phyloP scores from a whole-genome alignment of 805 yeast species.

The Yamadazyma nakazawae region DNA sequence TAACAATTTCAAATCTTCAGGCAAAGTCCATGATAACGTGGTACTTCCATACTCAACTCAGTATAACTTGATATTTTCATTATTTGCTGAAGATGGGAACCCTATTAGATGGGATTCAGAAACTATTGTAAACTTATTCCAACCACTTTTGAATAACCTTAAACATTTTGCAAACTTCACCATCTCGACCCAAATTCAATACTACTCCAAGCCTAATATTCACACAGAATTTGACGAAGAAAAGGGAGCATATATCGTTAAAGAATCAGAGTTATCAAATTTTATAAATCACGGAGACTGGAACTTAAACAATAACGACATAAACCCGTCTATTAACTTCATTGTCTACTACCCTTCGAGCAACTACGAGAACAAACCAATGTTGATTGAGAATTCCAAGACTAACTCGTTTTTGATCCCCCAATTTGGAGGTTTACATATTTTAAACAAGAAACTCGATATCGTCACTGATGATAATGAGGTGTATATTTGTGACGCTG shows the following conservation, averaged over 20 bases:
- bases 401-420: constrained; percentile 73
- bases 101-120: constrained; percentile 75
- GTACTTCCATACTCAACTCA: constrained; percentile 59
- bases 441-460: constrained; percentile 41
- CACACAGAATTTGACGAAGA: constrained; percentile 16
- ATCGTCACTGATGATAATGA: constrained; percentile 15
- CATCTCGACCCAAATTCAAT: constrained; percentile 74
- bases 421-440: constrained; percentile 82
- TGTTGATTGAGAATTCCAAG: constrained; percentile 43
- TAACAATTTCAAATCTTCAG: neutral
- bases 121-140: constrained; percentile 47
- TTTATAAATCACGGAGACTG: constrained; percentile 83
- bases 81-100: constrained; percentile 66
- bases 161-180: constrained; percentile 64
- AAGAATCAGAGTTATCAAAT: constrained; percentile 59
- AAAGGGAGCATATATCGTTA: constrained; percentile 33
- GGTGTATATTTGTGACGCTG: constrained; percentile 35
- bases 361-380: constrained; percentile 42
- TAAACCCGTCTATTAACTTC: constrained; percentile 69
- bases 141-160: constrained; percentile 54
- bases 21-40: constrained; percentile 22
- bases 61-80: constrained; percentile 72
- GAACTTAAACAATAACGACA: constrained; percentile 58
- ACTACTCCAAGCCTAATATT: constrained; percentile 49
- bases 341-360: constrained; percentile 60